phyloP scores from a whole-genome alignment of 1,139 yeast genomes.

The Pichia sp. region DNA sequence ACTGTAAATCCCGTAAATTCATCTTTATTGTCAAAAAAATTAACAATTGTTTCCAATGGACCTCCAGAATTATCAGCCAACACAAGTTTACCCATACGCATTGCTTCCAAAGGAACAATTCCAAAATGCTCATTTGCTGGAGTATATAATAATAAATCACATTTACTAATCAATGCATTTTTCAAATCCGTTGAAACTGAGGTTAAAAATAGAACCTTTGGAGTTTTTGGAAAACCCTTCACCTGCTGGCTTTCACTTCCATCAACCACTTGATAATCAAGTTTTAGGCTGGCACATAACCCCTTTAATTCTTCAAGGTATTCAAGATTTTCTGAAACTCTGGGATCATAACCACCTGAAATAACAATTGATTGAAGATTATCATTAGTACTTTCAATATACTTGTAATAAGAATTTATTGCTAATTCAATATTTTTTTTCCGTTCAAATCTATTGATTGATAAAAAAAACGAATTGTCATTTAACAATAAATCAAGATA shows the following conservation, averaged over 20 bases:
- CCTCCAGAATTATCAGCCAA: constrained; percentile 89
- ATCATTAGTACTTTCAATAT: constrained; percentile 21
- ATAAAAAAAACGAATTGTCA: constrained; percentile 44
- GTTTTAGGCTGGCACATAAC: constrained; percentile 40
- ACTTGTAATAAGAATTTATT: constrained; percentile 39
- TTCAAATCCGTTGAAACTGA: constrained; percentile 67
- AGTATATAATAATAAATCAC: constrained; percentile 71
- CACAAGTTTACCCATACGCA: constrained; percentile 78
- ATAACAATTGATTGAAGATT: constrained; percentile 46
- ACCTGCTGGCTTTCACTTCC: constrained; percentile 4
- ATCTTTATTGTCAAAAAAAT: constrained; percentile 27
- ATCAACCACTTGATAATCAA: constrained; percentile 30
- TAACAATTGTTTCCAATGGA: constrained; percentile 71
- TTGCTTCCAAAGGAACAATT: constrained; percentile 93
- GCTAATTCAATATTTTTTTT: constrained; percentile 83
- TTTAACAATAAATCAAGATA: constrained; percentile 36
- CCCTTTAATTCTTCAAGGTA: constrained; percentile 57
- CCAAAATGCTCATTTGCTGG: constrained; percentile 95
- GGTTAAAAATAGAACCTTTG: constrained; percentile 66
- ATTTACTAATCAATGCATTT: constrained; percentile 50
- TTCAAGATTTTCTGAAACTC: constrained; percentile 70
- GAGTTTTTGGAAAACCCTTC: constrained; percentile 14
- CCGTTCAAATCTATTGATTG: constrained; percentile 83
- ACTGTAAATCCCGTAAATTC: constrained; percentile 75
- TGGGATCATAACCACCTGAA: constrained; percentile 89